These are phyloP conservation scores for Cornus kousa DNA, from an alignment of 148 eudicot species.

Conservation along the genomic window DNA sequence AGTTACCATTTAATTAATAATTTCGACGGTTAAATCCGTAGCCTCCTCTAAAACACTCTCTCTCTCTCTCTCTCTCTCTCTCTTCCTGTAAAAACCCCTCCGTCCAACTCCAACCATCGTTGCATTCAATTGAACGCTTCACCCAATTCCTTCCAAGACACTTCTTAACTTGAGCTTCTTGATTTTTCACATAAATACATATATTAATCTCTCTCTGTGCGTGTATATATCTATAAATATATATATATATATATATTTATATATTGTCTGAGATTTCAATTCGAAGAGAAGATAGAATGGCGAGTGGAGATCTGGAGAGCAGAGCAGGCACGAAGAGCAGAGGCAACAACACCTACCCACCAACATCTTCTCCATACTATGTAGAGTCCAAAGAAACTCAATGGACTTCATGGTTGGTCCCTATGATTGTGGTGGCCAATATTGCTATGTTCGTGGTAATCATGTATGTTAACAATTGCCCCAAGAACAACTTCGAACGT, in stretches of 20 bases:
- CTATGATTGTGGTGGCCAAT: conserved; percentile 79
- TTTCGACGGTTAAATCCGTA: not conserved
- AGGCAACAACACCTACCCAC: not conserved
- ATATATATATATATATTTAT: too few species aligned
- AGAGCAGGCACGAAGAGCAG: conserved; percentile 30
- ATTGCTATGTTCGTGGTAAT: conserved; percentile 61
- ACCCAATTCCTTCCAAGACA: conserved; percentile 27
- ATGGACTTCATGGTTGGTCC: conserved; percentile 94
- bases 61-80: conserved; percentile 1
- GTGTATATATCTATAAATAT: not conserved
- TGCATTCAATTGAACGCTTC: conserved; percentile 10
- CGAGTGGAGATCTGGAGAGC: conserved; percentile 56
- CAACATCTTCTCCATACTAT: conserved; percentile 26
- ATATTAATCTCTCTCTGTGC: too few species aligned
- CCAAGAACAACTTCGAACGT: conserved; percentile 42
- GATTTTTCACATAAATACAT: not conserved
- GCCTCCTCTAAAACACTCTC: not conserved
- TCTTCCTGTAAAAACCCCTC: not conserved
- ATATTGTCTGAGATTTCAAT: not conserved
- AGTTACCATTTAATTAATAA: not conserved
- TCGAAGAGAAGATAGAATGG: conserved; percentile 23
- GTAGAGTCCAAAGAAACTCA: conserved; percentile 39
- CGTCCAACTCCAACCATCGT: not conserved
- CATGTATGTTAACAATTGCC: conserved; percentile 84
- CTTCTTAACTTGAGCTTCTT: conserved; percentile 3